phyloP scores from a whole-genome alignment of 2,329 filamentous ascomycete genomes.

The Rasamsonia emersonii region DNA sequence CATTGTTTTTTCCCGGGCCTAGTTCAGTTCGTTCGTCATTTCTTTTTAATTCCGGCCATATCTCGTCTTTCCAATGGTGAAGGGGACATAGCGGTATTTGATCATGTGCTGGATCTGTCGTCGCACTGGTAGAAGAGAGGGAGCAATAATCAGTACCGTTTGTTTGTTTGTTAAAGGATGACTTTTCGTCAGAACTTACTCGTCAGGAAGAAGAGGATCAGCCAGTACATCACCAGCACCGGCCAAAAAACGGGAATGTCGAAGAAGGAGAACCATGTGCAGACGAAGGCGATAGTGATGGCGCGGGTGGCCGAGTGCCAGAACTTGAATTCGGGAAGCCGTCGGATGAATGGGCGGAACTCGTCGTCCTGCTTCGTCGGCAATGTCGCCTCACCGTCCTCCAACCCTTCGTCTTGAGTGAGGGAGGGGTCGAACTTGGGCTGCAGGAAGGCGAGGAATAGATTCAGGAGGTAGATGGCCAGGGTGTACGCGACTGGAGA shows the following conservation, averaged over 20 bases:
- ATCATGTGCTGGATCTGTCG: slow-evolving; percentile 99
- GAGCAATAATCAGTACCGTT: slow-evolving; percentile 1
- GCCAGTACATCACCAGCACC: slow-evolving; percentile 95
- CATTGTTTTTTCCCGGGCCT: not conserved
- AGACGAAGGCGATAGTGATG: slow-evolving; percentile 70
- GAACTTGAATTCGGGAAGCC: slow-evolving; percentile 98
- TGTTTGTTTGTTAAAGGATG: not conserved
- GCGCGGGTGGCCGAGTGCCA: slow-evolving; percentile 94
- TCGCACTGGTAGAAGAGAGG: slow-evolving; percentile 56
- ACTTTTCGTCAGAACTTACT: slow-evolving; percentile 54
- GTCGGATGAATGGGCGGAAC: slow-evolving; percentile 92
- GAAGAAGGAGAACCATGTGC: slow-evolving; percentile 90
- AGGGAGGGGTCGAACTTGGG: slow-evolving; percentile 98
- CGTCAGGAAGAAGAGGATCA: slow-evolving; percentile 90
- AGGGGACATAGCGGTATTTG: slow-evolving; percentile 97
- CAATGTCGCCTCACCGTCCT: slow-evolving; percentile 72
- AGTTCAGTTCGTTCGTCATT: not conserved
- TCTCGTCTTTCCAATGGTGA: slow-evolving; percentile 80
- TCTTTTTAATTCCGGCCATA: slow-evolving; percentile 42
- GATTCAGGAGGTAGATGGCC: slow-evolving; percentile 96
- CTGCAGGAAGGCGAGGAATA: slow-evolving; percentile 96
- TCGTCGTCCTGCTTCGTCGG: slow-evolving; percentile 96
- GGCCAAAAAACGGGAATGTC: slow-evolving; percentile 99
- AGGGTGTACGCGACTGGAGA: slow-evolving; percentile 82
- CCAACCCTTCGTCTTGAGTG: slow-evolving; percentile 91